Conservation (phyloP, 805 yeast genomes). For the Lipomyces sp. region DNA sequence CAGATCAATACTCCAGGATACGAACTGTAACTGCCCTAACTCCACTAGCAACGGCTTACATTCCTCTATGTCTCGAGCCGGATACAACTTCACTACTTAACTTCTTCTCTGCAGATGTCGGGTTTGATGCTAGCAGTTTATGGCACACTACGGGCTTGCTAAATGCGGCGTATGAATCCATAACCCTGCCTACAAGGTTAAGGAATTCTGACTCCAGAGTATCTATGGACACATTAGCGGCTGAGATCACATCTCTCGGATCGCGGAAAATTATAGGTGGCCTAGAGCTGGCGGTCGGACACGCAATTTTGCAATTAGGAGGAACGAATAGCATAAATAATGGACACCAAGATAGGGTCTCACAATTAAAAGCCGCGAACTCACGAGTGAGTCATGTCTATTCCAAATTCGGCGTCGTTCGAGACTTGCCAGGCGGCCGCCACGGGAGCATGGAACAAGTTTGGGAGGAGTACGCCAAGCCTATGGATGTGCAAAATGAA, state of each 20-base stretch:
- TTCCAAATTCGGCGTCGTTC: slow-evolving; percentile 12
- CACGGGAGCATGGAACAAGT: background rate
- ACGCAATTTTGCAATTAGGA: slow-evolving; percentile 9
- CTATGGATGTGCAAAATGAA: background rate
- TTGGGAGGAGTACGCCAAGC: slow-evolving; percentile 9
- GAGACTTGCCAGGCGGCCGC: slow-evolving; percentile 1
- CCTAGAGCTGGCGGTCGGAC: slow-evolving; percentile 17
- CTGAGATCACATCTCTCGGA: slow-evolving; percentile 18
- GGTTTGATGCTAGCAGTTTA: slow-evolving; percentile 19
- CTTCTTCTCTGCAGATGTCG: slow-evolving; percentile 3
- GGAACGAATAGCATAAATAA: slow-evolving; percentile 7
- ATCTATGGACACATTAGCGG: slow-evolving; percentile 15
- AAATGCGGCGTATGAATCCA: slow-evolving; percentile 34
- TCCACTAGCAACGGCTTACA: slow-evolving; percentile 30
- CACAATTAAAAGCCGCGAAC: background rate
- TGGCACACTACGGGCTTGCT: slow-evolving; percentile 36
- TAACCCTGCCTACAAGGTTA: slow-evolving; percentile 33
- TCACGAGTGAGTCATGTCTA: background rate
- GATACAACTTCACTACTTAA: background rate
- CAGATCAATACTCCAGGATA: slow-evolving; percentile 20
- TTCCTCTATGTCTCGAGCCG: slow-evolving; percentile 31
- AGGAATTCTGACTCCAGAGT: background rate
- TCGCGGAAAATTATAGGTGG: slow-evolving; percentile 14
- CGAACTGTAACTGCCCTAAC: slow-evolving; percentile 24
- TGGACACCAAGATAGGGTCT: slow-evolving; percentile 12